Evolutionary conservation across 768 basidiomycete species (phyloP).

Genomic region (Dioszegia aurantiaca): DNA sequence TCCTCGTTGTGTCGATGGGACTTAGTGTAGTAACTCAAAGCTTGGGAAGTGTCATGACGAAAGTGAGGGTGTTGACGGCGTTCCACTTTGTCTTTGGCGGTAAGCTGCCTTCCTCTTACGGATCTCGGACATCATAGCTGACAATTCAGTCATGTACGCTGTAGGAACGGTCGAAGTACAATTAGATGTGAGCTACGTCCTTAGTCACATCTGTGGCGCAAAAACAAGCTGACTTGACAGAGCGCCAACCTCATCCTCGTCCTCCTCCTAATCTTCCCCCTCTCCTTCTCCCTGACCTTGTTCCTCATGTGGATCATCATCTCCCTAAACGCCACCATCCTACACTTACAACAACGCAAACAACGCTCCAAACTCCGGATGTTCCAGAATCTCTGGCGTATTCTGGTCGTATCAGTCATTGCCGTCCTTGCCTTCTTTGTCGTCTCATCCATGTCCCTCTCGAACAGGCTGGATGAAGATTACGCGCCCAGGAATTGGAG

Average conservation of each 20-base stretch:
- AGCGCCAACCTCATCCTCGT: constrained; percentile 77
- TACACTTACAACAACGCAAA: constrained; percentile 78
- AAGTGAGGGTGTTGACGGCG: constrained; percentile 72
- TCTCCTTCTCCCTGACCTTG: constrained; percentile 90
- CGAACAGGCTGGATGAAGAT: constrained; percentile 86
- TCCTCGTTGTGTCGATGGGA: constrained; percentile 87
- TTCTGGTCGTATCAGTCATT: constrained; percentile 75
- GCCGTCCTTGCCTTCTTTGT: constrained; percentile 87
- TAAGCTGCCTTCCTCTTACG: constrained; percentile 53
- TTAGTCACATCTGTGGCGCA: not conserved
- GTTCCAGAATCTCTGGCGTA: constrained; percentile 82
- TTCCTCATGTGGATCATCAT: constrained; percentile 97
- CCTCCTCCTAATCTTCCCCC: constrained; percentile 84
- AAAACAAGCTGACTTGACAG: constrained; percentile 21
- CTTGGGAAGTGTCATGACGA: constrained; percentile 77
- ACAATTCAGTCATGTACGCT: constrained; percentile 71
- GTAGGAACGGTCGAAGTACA: constrained; percentile 91
- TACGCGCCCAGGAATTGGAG: constrained; percentile 89
- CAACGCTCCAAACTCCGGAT: constrained; percentile 80
- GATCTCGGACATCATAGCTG: constrained; percentile 6
- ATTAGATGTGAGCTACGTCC: constrained; percentile 61
- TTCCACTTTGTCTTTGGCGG: constrained; percentile 93
- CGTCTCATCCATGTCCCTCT: constrained; percentile 85
- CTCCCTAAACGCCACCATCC: constrained; percentile 82
- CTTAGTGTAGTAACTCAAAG: constrained; percentile 87